These are phyloP conservation scores for Colletotrichum tropicale DNA, from an alignment of 2,329 filamentous ascomycete species.

Conservation along the genomic window DNA sequence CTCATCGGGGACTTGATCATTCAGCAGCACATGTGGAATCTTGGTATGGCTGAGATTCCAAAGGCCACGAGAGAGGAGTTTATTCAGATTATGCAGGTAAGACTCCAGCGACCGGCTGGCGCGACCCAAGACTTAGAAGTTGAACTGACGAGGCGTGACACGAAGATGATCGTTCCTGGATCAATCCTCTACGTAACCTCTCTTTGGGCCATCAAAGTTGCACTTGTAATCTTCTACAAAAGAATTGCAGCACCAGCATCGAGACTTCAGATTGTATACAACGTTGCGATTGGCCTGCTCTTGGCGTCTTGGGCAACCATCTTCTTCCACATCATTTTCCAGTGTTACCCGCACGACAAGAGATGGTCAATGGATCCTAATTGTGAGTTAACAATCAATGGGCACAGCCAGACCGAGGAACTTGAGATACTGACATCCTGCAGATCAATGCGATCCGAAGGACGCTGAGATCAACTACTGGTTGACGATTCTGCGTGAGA, in stretches of 20 bases:
- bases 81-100: conserved; percentile 27
- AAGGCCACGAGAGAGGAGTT: conserved; percentile 25
- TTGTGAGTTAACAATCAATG: conserved; percentile 15
- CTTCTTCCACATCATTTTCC: conserved; percentile 43
- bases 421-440: not conserved
- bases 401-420: not conserved
- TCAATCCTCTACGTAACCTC: conserved; percentile 44
- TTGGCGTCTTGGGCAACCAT: conserved; percentile 33
- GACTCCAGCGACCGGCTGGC: not conserved
- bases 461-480: conserved; percentile 21
- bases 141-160: not conserved
- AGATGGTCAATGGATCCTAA: conserved; percentile 31
- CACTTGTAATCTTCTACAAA: conserved; percentile 45
- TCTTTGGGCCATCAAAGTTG: conserved; percentile 44
- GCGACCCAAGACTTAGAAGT: not conserved
- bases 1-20: conserved; percentile 34
- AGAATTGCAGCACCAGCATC: conserved; percentile 38
- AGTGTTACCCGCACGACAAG: conserved; percentile 38
- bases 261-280: conserved; percentile 39
- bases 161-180: conserved; percentile 42
- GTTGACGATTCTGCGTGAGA: conserved; percentile 19
- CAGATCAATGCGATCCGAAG: conserved; percentile 16
- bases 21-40: conserved; percentile 29
- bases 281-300: conserved; percentile 34
- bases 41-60: conserved; percentile 28